A percentile compares a stretch with the other conserved stretches of the same genome.
These are phyloP conservation scores for Vigna angularis DNA, from an alignment of 306 rosid species.

Conservation along the genomic window DNA sequence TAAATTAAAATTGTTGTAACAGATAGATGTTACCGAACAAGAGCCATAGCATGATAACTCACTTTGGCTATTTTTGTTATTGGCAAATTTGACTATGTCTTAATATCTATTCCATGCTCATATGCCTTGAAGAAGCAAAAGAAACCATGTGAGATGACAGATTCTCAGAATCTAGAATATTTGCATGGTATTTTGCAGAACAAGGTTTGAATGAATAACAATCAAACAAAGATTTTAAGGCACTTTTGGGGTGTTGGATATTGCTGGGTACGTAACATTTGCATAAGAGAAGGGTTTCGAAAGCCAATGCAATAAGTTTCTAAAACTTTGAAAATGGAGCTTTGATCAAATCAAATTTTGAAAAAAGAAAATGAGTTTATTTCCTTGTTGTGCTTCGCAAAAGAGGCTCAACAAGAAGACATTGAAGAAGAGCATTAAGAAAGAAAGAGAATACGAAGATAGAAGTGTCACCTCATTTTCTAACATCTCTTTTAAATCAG, in stretches of 20 bases:
- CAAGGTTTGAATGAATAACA: conserved; percentile 24
- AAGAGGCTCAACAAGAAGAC: conserved; percentile 25
- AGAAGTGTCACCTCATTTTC: conserved; percentile 28
- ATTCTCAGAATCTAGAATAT: conserved; percentile 51
- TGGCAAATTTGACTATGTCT: conserved; percentile 59
- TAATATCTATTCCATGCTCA: conserved; percentile 41
- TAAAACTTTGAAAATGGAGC: conserved; percentile 3
- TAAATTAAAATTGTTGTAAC: conserved; percentile 4
- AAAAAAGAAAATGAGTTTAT: conserved; percentile 47
- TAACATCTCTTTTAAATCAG: conserved; percentile 67
- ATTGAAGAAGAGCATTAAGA: conserved; percentile 38
- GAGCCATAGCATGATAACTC: conserved; percentile 35
- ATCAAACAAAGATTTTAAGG: background rate
- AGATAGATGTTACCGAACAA: conserved; percentile 21
- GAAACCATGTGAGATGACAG: conserved; percentile 37
- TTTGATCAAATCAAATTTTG: conserved; percentile 16
- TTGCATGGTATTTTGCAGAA: conserved; percentile 53
- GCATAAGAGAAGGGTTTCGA: conserved; percentile 15
- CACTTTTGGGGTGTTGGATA: background rate
- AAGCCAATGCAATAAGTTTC: background rate
- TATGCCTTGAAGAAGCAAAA: conserved; percentile 45
- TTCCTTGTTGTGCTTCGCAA: conserved; percentile 44
- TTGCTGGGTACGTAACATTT: conserved; percentile 15
- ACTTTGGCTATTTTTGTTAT: conserved; percentile 41
- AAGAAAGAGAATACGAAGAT: conserved; percentile 34